Percentiles rank a stretch among this genome's conserved stretches.
Conservation (phyloP, 106 monocot genomes). For the Iris macrosiphon region DNA sequence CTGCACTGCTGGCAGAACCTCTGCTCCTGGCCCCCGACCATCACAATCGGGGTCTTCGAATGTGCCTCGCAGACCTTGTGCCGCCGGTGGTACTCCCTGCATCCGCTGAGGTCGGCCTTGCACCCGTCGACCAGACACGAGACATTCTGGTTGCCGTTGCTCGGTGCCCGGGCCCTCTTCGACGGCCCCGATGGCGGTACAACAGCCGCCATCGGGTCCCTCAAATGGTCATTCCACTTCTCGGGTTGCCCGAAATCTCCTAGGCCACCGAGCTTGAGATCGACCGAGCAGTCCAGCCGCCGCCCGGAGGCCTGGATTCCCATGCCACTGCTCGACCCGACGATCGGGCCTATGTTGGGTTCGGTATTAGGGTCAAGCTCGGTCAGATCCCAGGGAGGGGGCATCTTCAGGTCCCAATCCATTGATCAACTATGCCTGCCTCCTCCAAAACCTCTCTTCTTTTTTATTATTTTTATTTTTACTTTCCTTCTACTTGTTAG, state of each 20-base stretch:
- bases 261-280: constrained; percentile 38
- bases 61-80: constrained; percentile 75
- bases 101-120: constrained; percentile 46
- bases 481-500: too few relatives aligned
- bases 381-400: constrained; percentile 50
- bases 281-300: constrained; percentile 29
- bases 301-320: constrained; percentile 7
- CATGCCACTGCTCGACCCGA: constrained; percentile 6
- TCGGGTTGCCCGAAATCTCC: constrained; percentile 23
- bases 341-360: constrained; percentile 16
- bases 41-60: constrained; percentile 59
- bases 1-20: constrained; percentile 84
- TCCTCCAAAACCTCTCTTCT: too few relatives aligned
- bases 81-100: constrained; percentile 60
- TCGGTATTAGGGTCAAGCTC: constrained; percentile 38
- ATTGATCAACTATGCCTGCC: too few relatives aligned
- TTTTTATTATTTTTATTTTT: too few relatives aligned
- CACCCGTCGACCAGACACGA: constrained; percentile 64
- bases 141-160: constrained; percentile 23
- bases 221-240: constrained; percentile 33
- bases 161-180: constrained; percentile 14
- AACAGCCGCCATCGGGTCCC: too few relatives aligned
- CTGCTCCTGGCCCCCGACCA: constrained; percentile 55
- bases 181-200: constrained; percentile 7
- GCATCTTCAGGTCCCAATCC: constrained; percentile 70